Evolutionary conservation across 306 rosid species (phyloP), one percentile per base, ranked within the genome.

Genomic region (Trichosanthes truncata): DNA sequence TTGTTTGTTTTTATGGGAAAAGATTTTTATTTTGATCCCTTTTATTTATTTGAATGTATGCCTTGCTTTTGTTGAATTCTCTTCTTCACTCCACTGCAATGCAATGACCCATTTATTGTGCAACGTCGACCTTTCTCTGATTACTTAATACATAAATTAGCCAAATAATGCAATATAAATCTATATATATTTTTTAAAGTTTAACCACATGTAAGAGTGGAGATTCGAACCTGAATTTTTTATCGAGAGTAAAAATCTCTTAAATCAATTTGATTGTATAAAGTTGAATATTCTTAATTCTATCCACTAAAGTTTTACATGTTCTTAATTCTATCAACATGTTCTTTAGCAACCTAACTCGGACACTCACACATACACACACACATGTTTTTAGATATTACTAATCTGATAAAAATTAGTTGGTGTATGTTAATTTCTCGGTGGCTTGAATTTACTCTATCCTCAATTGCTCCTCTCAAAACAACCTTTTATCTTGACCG

Each of bases 1-100:
- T 81, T 48, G 48, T 48, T 79, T 66, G 80, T 73, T 77, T 79
- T 72, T 73, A 55, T 76, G 36, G 68, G 69, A 52, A 69, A 57
- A 78, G 65, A 33, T 31, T 43, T 41, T 45, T 26, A 6, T 51
- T 53, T 40, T 63, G 18, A 5, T 65, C 46, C 11, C 11, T 51
- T 66, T n/a, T 4, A 25, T 69, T 69, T 21, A 43, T 69, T 21
- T 69, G 36, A 43, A 21, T 69, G 55, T 23, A 69, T 71, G 76
- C 25, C 14, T 41, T 69, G 36, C 7, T 69, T 43, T 20, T 3
- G 13, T 5, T 69, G 52, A 36, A 21, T 69, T 69, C 74, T 67
- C 74, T 1, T 38, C 51, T 38, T 38, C 45, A 59, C 23, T 59
- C 7, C 25, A 59, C 25, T 59, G 31, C 66, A 10, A 23, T 25